Evolutionary conservation across 148 eudicot species (phyloP).

Genomic region (Nyssa sinensis): DNA sequence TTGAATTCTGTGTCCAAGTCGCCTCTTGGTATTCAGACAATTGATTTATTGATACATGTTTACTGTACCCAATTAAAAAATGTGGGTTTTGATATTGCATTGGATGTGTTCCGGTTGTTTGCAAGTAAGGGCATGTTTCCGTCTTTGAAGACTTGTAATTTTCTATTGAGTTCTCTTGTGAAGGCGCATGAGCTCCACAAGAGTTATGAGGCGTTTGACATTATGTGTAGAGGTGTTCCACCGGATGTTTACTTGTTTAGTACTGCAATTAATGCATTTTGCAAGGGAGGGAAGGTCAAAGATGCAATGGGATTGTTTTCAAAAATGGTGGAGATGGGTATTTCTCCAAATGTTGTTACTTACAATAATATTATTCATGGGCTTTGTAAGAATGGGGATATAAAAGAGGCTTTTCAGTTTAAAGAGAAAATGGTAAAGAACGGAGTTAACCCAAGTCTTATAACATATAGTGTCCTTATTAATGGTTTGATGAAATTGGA

Average conservation of each 20-base stretch:
- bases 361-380: slow-evolving; percentile 75
- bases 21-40: slow-evolving; percentile 30
- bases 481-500: slow-evolving; percentile 60
- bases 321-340: slow-evolving; percentile 59
- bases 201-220: slow-evolving; percentile 60
- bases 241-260: slow-evolving; percentile 67
- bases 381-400: slow-evolving; percentile 56
- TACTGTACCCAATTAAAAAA: slow-evolving; percentile 54
- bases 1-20: slow-evolving; percentile 32
- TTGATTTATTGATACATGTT: slow-evolving; percentile 76
- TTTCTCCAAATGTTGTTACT: slow-evolving; percentile 67
- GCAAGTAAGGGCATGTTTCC: slow-evolving; percentile 51
- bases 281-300: slow-evolving; percentile 61
- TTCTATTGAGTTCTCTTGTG: slow-evolving; percentile 66
- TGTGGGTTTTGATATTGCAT: slow-evolving; percentile 42
- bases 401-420: slow-evolving; percentile 56
- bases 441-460: slow-evolving; percentile 47
- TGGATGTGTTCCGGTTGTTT: slow-evolving; percentile 55
- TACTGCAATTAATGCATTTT: slow-evolving; percentile 56
- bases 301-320: slow-evolving; percentile 62
- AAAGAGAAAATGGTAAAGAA: slow-evolving; percentile 65
- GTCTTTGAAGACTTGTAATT: slow-evolving; percentile 61
- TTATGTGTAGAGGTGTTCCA: slow-evolving; percentile 37
- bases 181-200: slow-evolving; percentile 55
- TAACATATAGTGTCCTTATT: slow-evolving; percentile 68